These are phyloP conservation scores for Ceratocystis harringtonii DNA, from an alignment of 2,329 filamentous ascomycete species.

Conservation along the genomic window DNA sequence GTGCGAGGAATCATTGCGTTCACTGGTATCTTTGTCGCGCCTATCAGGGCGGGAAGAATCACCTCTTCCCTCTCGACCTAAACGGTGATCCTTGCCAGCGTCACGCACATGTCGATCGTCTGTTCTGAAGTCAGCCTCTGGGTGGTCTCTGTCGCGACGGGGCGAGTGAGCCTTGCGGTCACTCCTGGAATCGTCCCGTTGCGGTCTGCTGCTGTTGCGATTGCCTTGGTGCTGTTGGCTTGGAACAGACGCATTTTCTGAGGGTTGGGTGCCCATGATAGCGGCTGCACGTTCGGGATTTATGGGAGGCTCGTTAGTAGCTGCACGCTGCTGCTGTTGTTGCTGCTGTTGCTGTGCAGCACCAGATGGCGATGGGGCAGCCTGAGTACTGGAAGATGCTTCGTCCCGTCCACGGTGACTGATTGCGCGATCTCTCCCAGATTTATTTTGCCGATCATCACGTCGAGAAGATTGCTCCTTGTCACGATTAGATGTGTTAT, in stretches of 20 bases:
- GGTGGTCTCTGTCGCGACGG: conserved; percentile 9
- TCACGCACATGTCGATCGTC: conserved; percentile 15
- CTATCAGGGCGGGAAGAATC: conserved; percentile 38
- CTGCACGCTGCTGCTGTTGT: conserved; percentile 1
- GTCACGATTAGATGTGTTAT: conserved; percentile 3
- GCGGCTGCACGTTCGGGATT: conserved; percentile 42
- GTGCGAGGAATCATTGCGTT: conserved; percentile 24
- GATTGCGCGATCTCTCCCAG: conserved; percentile 21
- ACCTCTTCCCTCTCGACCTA: conserved; percentile 22
- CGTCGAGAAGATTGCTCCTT: conserved; percentile 13
- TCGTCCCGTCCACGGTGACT: conserved; percentile 19
- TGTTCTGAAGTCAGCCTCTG: not conserved
- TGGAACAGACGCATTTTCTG: not conserved
- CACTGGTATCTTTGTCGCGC: conserved; percentile 23
- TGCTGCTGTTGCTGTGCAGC: conserved; percentile 23
- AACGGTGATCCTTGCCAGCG: conserved; percentile 23
- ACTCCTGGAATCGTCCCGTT: conserved; percentile 10
- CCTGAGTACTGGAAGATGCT: not conserved
- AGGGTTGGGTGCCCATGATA: conserved; percentile 23
- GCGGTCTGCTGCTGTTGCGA: not conserved
- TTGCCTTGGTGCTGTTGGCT: not conserved
- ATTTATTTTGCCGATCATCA: conserved; percentile 19
- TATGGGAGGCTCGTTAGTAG: conserved; percentile 32
- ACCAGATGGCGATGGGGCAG: conserved; percentile 18
- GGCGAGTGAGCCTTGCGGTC: conserved; percentile 12